Base-by-base conservation (phyloP, 2,329 filamentous ascomycete species). In the Alternaria infectoria region DNA sequence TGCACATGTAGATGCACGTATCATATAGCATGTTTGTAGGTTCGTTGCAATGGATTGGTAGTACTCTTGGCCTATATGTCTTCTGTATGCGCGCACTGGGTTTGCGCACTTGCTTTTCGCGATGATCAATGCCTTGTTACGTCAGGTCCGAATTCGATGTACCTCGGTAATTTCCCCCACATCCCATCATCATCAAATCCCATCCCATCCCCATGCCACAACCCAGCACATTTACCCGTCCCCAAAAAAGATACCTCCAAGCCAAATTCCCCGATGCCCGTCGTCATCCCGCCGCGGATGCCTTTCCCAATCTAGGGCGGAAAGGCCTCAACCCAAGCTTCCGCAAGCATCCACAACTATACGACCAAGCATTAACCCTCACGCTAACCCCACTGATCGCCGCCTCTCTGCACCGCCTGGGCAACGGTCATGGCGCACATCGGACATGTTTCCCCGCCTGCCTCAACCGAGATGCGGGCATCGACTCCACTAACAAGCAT, bases 381-480 rank as follows among this genome's bases (percentile, higher is more conserved):
- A 57, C 65, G 50, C 65, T 59, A 64, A 57, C 67, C 66, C 65
- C 65, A 62, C 67, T 59, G 67, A 71, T 70, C 68, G 65, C 45
- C 59, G 7, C 26, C 23, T 32, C 9, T 59, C 28, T 52, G 28
- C 43, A 54, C 57, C 59, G 47, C 32, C 44, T 57, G 21, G 44
- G 57, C 47, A 65, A 62, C 67, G 67, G 67, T 19, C 65, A 57
- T 57, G 62, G 62, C 62, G 68, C 63, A 43, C 46, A 45, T 55
- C 56, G 62, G 60, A 25, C 47, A 30, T 54, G 28, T 28, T 59
- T 55, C 59, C 59, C 54, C 49, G 62, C 52, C 49, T 62, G 61
- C 65, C 64, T 65, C 55, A 52, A 40, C 44, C 54, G 28, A 60
- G 26, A 52, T 58, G 51, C 54, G 17, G 54, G 23, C 25, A 62